Evolutionary conservation across 1,284 basidiomycete species (phyloP), one percentile per base, ranked within the genome.

Genomic region (Puccinia polysora): DNA sequence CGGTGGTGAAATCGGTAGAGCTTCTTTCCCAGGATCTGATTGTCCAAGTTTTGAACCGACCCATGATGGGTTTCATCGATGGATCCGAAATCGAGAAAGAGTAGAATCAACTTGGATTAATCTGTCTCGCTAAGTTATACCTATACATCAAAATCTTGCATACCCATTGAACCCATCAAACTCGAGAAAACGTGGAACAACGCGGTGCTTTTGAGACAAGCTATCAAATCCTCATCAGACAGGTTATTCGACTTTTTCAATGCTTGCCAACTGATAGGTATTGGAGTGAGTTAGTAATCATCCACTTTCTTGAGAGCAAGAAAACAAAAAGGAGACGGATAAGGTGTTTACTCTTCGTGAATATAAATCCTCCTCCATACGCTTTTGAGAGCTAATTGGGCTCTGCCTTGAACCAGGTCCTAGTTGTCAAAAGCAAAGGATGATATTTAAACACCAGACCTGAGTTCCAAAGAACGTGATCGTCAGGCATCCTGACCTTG

Each of bases 331-430:
- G 49, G n/a, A 14, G 20, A 23, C 4, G 36, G 36, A 23, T n/a
- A n/a, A n/a, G n/a, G 34, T 8, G 82, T 87, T 76, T 78, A 94
- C 90, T 96, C 87, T 78, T 97, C 92, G 67, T 89, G 86, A 52
- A 89, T 83, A 77, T 90, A 94, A 56, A 94, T 85, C 34, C 94
- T 83, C 45, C 92, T 84, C 94, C 93, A 97, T 20, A 90, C 84
- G 36, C 85, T 85, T 50, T 86, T 82, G 77, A 91, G 84, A 1
- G 89, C 87, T 34, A 88, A 85, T 43, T 84, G 77, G 78, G 84
- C 84, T 62, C 93, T 83, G 25, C 84, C 84, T 72, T 87, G 85
- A 0, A 90, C 90, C 1, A 90, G 78, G 72, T 84, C 83, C 86
- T 89, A 73, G 59, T n/a, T n/a, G n/a, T n/a, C n/a, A n/a, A n/a